Base-by-base conservation (phyloP, 1,284 basidiomycete genomes). In the Pascua guehoae region DNA sequence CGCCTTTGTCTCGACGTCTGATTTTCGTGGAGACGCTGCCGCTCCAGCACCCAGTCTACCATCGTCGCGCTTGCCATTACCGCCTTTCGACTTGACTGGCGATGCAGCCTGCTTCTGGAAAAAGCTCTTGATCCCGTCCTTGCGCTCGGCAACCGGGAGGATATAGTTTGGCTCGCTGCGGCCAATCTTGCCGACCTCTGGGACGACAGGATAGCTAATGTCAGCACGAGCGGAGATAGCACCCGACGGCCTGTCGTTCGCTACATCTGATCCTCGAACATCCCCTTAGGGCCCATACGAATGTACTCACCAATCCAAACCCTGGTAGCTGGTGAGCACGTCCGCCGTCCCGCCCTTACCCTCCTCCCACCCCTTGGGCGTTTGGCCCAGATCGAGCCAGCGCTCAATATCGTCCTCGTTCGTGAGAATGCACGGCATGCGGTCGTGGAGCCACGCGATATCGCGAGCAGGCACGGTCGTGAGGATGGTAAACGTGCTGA, bases 131-230 rank as follows among this genome's bases (percentile, higher is more conserved):
- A 97, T 91, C 4, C 91, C 91, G 66, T 95, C 93, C 67, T 88
- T 89, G 40, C 93, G 82, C 54, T 84, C 79, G 5, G 84, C 79
- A 16, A 96, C 77, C 0, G 93, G 92, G 64, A 89, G 81, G 49
- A 97, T 86, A 72, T 91, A 95, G 1, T 85, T 84, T 1, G 86
- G 77, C 8, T 89, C 89, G 67, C 95, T 88, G 4, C 81, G 85
- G 8, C 91, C 90, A 4, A 96, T 88, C 77, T 89, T 95, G 0
- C 93, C 93, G 0, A 98, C 87, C 79, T 96, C 92, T 59, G 84
- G 85, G 0, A 91, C 89, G 1, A 97, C 94, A 54, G 85, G 84
- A 71, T 95, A 97, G 66, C 88, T 91, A 54, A 41, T 10, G 49
- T 62, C 38, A 60, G 48, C 37, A 41, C n/a, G n/a, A n/a, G n/a